Base-by-base conservation (phyloP, 352 stramenopile species). In the Globisporangium rhizosaccharum region DNA sequence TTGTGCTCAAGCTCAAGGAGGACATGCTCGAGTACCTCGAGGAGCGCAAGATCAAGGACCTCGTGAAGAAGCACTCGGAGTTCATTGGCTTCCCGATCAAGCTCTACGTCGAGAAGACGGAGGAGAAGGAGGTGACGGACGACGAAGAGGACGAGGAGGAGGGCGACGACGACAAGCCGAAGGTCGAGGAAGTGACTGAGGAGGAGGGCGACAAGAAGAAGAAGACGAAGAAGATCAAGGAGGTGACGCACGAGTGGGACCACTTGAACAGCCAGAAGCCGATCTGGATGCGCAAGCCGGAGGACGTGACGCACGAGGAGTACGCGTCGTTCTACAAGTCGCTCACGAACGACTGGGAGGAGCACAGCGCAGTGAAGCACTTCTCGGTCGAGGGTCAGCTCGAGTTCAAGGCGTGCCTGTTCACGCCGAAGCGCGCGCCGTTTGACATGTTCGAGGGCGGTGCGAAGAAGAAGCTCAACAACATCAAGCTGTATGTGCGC, bases 51-150 rank as follows among this genome's bases (percentile, higher is more conserved):
- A 79, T 99, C 57, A 99, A 99, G 79, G 97, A 99, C 75, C 78
- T 99, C 39, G 96, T 99, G 51, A 99, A 99, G 92, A 99, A 99
- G 84, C 97, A 99, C 84, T 99, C 93, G 9, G 97, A 99, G 81
- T 99, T 99, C 84, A 99, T 99, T 86, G 93, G 96, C 53, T 99
- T 99, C 94, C 96, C 96, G 37, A 99, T 99, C 81, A 98, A 98
- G 82, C 89, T 99, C 17, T 98, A 99, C 76, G 97, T 98, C 18
- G 97, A 99, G 78, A 99, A 99, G 94, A 99, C 96, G 57, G 97
- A 94, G 56, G 97, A 99, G 79, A 99, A 99, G 87, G 97, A 99
- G 78, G 97, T 99, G 33, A 90, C 78, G n/a, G 97, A 99, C 67
- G 97, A 99, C 65, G 96, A 99, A 50, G 97, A 99, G 51, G 96